Percentiles rank a stretch among this genome's conserved stretches.
These are phyloP conservation scores for Fusarium azukiicola DNA, from an alignment of 2,329 filamentous ascomycete species.

Conservation along the genomic window DNA sequence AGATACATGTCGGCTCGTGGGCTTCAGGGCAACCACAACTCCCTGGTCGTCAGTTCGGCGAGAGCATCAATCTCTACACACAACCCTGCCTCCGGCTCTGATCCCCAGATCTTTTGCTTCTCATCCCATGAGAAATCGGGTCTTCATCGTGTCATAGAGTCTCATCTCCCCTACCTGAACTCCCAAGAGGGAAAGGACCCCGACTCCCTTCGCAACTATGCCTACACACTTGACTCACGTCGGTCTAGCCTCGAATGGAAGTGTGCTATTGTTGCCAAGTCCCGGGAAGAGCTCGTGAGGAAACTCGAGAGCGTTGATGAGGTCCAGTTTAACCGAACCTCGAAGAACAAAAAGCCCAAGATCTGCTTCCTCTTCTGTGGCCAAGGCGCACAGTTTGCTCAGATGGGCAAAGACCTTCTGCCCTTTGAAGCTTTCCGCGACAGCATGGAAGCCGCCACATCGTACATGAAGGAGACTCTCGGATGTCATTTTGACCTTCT, in stretches of 20 bases:
- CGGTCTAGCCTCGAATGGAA: constrained; percentile 70
- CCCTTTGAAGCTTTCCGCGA: constrained; percentile 65
- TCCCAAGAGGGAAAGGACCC: constrained; percentile 27
- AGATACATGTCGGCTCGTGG: constrained; percentile 63
- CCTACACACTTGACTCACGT: constrained; percentile 70
- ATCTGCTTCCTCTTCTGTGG: constrained; percentile 69
- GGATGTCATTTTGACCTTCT: constrained; percentile 60
- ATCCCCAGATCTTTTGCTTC: constrained; percentile 65
- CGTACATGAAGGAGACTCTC: constrained; percentile 56
- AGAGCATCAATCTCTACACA: constrained; percentile 23
- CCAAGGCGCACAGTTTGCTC: constrained; percentile 67
- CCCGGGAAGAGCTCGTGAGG: constrained; percentile 57
- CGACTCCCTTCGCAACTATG: constrained; percentile 63
- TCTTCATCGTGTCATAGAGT: constrained; percentile 60
- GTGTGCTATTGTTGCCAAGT: constrained; percentile 61
- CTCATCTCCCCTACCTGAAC: constrained; percentile 60
- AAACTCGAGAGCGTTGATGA: constrained; percentile 53
- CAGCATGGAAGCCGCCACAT: constrained; percentile 61
- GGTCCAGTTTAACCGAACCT: constrained; percentile 48
- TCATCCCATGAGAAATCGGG: constrained; percentile 69
- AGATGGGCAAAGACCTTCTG: constrained; percentile 67
- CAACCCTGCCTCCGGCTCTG: background rate
- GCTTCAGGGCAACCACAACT: constrained; percentile 63
- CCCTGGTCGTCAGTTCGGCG: constrained; percentile 39
- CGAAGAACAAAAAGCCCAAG: constrained; percentile 53